phyloP scores from a whole-genome alignment of 148 eudicot species.

The Rhododendron vialii region DNA sequence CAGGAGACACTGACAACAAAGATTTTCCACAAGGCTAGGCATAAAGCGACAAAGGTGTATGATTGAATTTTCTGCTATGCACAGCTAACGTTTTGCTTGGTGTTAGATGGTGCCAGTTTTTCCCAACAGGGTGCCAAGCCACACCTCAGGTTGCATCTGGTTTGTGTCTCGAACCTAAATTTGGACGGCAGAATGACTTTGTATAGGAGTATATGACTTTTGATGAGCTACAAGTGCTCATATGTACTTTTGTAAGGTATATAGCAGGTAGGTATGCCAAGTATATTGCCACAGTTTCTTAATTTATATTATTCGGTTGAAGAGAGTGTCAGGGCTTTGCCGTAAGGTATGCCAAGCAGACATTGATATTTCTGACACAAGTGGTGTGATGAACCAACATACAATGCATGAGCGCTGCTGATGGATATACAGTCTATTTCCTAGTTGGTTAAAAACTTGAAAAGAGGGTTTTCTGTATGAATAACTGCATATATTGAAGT shows the following conservation, averaged over 20 bases:
- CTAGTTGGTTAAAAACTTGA: background rate
- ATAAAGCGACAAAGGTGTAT: background rate
- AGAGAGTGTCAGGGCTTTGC: background rate
- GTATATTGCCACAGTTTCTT: background rate
- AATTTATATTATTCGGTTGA: background rate
- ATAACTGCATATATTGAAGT: background rate
- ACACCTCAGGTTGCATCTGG: background rate
- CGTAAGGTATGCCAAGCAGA: background rate
- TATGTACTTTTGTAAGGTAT: background rate
- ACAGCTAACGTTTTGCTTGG: background rate
- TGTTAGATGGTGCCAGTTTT: constrained; percentile 3
- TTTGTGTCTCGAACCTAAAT: background rate
- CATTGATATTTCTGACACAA: background rate
- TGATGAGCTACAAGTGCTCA: background rate
- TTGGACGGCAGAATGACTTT: background rate
- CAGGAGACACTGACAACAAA: constrained; percentile 16
- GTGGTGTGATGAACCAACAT: background rate
- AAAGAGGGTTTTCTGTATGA: background rate
- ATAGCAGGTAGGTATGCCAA: background rate
- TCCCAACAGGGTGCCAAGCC: background rate
- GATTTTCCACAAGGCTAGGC: constrained; percentile 20
- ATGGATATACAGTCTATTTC: background rate
- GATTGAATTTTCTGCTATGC: background rate
- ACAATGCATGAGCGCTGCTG: background rate
- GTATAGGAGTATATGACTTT: background rate